phyloP scores from a whole-genome alignment of 164 flowering plant genomes.

The Tetracentron sinense region DNA sequence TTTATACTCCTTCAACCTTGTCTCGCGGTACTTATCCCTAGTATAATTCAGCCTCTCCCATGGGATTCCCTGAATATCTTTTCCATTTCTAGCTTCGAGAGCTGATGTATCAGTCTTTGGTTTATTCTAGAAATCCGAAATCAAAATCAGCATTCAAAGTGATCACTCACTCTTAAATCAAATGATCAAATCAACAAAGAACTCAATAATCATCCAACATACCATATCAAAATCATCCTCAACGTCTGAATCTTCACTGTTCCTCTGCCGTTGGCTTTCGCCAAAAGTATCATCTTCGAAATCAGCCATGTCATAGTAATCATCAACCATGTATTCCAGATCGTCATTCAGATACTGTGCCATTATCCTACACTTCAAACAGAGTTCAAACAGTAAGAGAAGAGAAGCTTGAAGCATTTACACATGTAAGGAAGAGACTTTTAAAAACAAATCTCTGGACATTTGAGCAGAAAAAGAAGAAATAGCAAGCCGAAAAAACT shows the following conservation, averaged over 20 bases:
- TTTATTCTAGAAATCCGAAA: constrained; percentile 34
- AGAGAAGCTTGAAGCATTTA: no score
- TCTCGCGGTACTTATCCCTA: constrained; percentile 75
- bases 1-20: constrained; percentile 71
- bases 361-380: constrained; percentile 34
- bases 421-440: no score
- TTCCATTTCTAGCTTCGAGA: constrained; percentile 81
- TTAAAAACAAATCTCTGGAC: no score
- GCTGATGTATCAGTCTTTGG: constrained; percentile 80
- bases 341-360: constrained; percentile 47
- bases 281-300: constrained; percentile 37
- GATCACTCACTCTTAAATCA: background rate
- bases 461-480: no score
- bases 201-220: background rate
- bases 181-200: background rate
- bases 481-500: no score
- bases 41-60: constrained; percentile 82
- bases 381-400: background rate
- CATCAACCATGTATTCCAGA: constrained; percentile 52
- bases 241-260: constrained; percentile 33
- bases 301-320: constrained; percentile 42
- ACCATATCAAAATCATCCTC: constrained; percentile 62
- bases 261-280: constrained; percentile 17
- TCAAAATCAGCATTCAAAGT: background rate
- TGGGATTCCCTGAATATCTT: constrained; percentile 91